phyloP scores from a whole-genome alignment of 2,329 filamentous ascomycete genomes.

The Lithohypha guttulata region DNA sequence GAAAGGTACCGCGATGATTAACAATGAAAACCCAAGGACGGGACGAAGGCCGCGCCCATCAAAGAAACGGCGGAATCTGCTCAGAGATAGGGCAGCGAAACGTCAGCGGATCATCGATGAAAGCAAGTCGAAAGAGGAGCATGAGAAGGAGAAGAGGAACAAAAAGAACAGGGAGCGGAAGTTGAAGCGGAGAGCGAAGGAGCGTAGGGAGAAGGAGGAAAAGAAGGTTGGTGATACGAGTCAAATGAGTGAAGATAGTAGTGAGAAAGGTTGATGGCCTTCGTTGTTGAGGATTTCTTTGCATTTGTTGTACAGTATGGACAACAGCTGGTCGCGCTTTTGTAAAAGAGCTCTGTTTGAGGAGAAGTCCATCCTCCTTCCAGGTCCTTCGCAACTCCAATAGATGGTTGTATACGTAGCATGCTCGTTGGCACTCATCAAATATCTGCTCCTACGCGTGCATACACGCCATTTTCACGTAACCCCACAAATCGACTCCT shows the following conservation, averaged over 20 bases:
- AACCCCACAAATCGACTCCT: not conserved
- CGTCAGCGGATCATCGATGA: slow-evolving; percentile 2
- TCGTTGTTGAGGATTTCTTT: not conserved
- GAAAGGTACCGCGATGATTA: too few species aligned
- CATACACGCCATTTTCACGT: not conserved
- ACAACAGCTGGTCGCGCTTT: too few species aligned
- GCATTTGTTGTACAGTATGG: too few species aligned
- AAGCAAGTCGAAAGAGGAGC: slow-evolving; percentile 12
- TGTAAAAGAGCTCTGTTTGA: too few species aligned
- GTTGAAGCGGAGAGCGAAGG: slow-evolving; percentile 17
- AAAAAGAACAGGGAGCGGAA: slow-evolving; percentile 14
- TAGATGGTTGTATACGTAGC: too few species aligned
- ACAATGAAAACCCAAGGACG: not conserved
- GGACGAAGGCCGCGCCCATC: slow-evolving; percentile 11
- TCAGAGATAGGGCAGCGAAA: slow-evolving; percentile 5
- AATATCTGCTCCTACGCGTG: too few species aligned
- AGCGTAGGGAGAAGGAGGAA: slow-evolving; percentile 21
- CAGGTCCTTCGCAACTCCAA: too few species aligned
- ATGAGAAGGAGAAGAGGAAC: slow-evolving; percentile 11
- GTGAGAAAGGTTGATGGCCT: not conserved
- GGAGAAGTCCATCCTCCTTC: too few species aligned
- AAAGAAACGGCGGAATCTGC: slow-evolving; percentile 17
- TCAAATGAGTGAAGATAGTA: not conserved
- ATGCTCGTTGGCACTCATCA: too few species aligned
- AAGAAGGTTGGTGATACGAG: slow-evolving; percentile 13